Conservation (phyloP, 495 filamentous ascomycete genomes). For the Lasiosphaeria hispida region DNA sequence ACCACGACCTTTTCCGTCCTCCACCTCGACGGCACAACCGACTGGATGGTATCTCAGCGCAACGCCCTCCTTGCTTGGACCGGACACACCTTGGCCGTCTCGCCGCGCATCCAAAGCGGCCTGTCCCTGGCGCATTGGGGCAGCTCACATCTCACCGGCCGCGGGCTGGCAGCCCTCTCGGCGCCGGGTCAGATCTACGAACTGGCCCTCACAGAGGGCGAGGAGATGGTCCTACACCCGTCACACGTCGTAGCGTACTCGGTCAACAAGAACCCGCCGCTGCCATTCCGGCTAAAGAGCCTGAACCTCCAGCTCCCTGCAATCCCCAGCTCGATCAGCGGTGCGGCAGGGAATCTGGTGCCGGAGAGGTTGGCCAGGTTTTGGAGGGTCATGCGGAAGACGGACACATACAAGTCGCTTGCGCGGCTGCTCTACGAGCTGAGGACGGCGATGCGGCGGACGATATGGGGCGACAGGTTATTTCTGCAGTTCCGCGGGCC, state of each 20-base stretch:
- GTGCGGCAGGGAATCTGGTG: conserved; percentile 34
- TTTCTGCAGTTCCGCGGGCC: conserved; percentile 90
- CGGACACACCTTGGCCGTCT: conserved; percentile 76
- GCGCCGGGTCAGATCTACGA: conserved; percentile 87
- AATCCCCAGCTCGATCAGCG: conserved; percentile 49
- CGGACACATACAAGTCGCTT: conserved; percentile 66
- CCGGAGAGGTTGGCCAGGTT: conserved; percentile 60
- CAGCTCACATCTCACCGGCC: conserved; percentile 78
- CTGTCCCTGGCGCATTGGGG: conserved; percentile 89
- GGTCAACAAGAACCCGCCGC: conserved; percentile 66
- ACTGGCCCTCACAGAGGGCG: conserved; percentile 68
- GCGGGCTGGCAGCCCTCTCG: conserved; percentile 80
- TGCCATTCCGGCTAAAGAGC: conserved; percentile 81
- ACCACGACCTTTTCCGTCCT: conserved; percentile 81
- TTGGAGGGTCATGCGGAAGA: conserved; percentile 64
- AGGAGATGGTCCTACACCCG: conserved; percentile 83
- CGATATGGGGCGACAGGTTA: conserved; percentile 91
- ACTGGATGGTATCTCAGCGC: conserved; percentile 90
- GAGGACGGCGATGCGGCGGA: conserved; percentile 70
- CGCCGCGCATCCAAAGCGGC: conserved; percentile 68
- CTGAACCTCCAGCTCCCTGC: conserved; percentile 78
- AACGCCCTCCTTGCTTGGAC: conserved; percentile 91
- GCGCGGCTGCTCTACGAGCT: conserved; percentile 59
- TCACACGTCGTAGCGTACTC: conserved; percentile 90
- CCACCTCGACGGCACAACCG: conserved; percentile 87